Conservation (phyloP, 495 filamentous ascomycete genomes). For the Monascus purpureus region DNA sequence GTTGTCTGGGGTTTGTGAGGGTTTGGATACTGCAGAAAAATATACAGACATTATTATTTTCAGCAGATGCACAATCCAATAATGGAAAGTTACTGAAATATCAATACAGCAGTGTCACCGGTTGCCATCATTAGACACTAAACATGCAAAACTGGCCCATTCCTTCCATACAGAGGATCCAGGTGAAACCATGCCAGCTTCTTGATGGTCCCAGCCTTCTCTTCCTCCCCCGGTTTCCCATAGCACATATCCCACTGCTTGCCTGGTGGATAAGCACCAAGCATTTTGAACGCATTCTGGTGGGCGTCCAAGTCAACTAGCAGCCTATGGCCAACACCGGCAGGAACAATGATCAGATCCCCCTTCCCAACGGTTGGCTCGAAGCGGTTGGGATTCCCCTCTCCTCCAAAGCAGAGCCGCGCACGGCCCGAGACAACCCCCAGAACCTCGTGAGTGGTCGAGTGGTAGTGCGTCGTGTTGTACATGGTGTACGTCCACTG, state of each 20-base stretch:
- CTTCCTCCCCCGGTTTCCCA: constrained; percentile 38
- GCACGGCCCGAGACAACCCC: constrained; percentile 43
- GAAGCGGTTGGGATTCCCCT: constrained; percentile 43
- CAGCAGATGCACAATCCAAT: no score
- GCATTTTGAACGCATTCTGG: constrained; percentile 42
- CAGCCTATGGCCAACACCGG: constrained; percentile 50
- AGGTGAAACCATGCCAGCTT: constrained; percentile 39
- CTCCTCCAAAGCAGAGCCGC: constrained; percentile 51
- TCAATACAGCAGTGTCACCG: no score
- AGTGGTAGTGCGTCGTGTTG: constrained; percentile 49
- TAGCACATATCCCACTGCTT: constrained; percentile 60
- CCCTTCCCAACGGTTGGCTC: constrained; percentile 40
- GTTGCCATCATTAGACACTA: no score
- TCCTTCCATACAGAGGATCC: constrained; percentile 46
- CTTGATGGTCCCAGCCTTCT: constrained; percentile 31
- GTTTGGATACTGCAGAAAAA: no score
- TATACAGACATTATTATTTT: no score
- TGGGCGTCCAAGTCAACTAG: constrained; percentile 37
- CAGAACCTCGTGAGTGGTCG: constrained; percentile 52
- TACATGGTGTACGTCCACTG: constrained; percentile 60
- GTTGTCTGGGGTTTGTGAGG: no score
- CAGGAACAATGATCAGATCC: constrained; percentile 53
- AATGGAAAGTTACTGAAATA: no score
- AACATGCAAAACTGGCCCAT: constrained; percentile 35
- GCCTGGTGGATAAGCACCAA: constrained; percentile 47